phyloP scores from a whole-genome alignment of 805 yeast genomes.

The Lachancea meyersii region DNA sequence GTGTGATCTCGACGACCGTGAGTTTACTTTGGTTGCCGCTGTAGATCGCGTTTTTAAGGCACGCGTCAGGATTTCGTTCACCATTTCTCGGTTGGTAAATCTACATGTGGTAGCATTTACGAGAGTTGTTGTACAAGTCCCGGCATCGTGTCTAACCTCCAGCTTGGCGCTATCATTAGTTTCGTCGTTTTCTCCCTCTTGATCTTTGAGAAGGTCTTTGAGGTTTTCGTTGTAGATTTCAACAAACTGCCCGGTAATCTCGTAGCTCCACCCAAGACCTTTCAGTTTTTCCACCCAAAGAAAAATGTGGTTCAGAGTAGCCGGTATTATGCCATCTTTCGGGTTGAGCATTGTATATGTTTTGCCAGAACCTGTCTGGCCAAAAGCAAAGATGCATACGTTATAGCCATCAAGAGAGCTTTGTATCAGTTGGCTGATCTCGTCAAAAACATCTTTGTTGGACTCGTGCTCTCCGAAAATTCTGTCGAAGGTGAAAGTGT shows the following conservation, averaged over 20 bases:
- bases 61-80: conserved; percentile 41
- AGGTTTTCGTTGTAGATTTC: conserved; percentile 87
- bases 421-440: conserved; percentile 79
- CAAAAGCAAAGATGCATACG: conserved; percentile 93
- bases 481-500: conserved; percentile 63
- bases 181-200: conserved; percentile 12
- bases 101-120: conserved; percentile 50
- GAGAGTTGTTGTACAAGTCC: conserved; percentile 47
- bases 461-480: conserved; percentile 52
- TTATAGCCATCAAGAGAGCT: conserved; percentile 83
- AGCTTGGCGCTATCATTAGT: conserved; percentile 22
- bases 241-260: conserved; percentile 64
- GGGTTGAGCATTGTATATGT: conserved; percentile 80
- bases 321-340: conserved; percentile 73
- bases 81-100: conserved; percentile 44
- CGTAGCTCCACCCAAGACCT: conserved; percentile 57
- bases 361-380: conserved; percentile 95
- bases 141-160: conserved; percentile 68
- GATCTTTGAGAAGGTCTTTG: conserved; percentile 51
- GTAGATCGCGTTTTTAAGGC: conserved; percentile 65
- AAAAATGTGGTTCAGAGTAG: conserved; percentile 67
- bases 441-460: conserved; percentile 69
- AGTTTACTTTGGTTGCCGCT: conserved; percentile 76
- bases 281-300: conserved; percentile 43
- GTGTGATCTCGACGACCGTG: conserved; percentile 87